Base-by-base conservation (phyloP, 2,329 filamentous ascomycete genomes). In the Grosmannia serpens region DNA sequence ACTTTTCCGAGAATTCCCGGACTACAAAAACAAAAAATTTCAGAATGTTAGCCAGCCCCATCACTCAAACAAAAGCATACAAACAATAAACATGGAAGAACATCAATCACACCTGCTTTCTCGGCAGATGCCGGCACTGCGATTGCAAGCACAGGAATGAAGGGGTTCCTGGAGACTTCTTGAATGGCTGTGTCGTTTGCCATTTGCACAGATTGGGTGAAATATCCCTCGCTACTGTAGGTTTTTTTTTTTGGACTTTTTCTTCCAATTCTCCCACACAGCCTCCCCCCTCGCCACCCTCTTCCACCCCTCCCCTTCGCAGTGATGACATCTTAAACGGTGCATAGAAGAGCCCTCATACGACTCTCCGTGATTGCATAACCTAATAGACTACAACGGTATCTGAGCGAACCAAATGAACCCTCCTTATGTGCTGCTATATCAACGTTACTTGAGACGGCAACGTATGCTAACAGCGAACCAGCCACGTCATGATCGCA, bases 301-400 rank as follows among this genome's bases (percentile, higher is more conserved):
- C 29, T 24, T 10, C 22, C 17, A 44, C 17, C 9, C 13, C 17
- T 33, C 10, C 33, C 9, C 49, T 56, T 74, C 73, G 76, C 76
- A 69, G 68, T 86, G 84, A 87, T 86, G 84, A 86, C 78, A 80
- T 73, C 72, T 65, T 71, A 70, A 67, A 65, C 67, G 71, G 78
- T 76, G 77, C 81, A 75, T 77, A 85, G 80, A 81, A 78, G 76
- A 75, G 71, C 75, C 75, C 51, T 78, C 79, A 77, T 78, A 71
- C 76, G 73, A 76, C 69, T 76, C 81, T 82, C 80, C 64, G 74
- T 86, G 84, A 78, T 74, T 74, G 81, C 79, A 76, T 76, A 80
- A 79, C 68, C 71, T 73, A 83, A 85, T 87, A 88, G 88, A 94
- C 89, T 94, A 94, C 88, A 92, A 94, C 89, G 89, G 89, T 94